Evolutionary conservation across 1,284 basidiomycete species (phyloP).

Genomic region (Ustilago tritici): DNA sequence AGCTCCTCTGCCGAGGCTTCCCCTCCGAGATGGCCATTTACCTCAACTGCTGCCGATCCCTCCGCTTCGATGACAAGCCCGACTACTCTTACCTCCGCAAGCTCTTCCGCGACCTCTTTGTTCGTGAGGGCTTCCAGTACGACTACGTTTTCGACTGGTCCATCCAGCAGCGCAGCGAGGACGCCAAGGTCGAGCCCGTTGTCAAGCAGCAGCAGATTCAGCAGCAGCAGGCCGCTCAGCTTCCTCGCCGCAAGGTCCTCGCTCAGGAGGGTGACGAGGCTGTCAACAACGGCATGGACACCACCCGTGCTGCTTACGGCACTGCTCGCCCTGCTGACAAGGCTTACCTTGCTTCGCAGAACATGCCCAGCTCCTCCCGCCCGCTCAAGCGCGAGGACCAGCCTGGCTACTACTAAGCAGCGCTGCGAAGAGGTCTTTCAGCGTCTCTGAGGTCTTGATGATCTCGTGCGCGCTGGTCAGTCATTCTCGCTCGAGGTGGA

Average conservation of each 20-base stretch:
- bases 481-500: conserved; percentile 1
- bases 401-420: conserved; percentile 51
- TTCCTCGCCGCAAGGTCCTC: conserved; percentile 68
- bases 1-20: conserved; percentile 70
- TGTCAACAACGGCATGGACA: conserved; percentile 54
- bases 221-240: conserved; percentile 58
- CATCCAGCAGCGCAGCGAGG: conserved; percentile 68
- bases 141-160: conserved; percentile 70
- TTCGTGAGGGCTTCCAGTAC: conserved; percentile 70
- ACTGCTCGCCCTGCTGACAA: conserved; percentile 50
- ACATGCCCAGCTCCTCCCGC: conserved; percentile 44
- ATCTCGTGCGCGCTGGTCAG: conserved; percentile 6
- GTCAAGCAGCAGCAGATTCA: conserved; percentile 50
- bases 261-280: conserved; percentile 57
- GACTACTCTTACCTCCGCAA: conserved; percentile 70
- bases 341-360: conserved; percentile 51
- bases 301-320: conserved; percentile 54
- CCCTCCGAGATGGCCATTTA: conserved; percentile 70
- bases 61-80: conserved; percentile 70
- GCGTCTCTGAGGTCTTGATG: conserved; percentile 6
- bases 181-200: conserved; percentile 50
- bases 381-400: conserved; percentile 54
- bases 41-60: conserved; percentile 70
- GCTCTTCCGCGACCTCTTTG: conserved; percentile 71
- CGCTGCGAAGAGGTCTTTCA: conserved; percentile 1